Percentiles rank a stretch among this genome's conserved stretches.
Evolutionary conservation across 2,329 filamentous ascomycete species (phyloP).

Genomic region (Tolypocladium nubicola): DNA sequence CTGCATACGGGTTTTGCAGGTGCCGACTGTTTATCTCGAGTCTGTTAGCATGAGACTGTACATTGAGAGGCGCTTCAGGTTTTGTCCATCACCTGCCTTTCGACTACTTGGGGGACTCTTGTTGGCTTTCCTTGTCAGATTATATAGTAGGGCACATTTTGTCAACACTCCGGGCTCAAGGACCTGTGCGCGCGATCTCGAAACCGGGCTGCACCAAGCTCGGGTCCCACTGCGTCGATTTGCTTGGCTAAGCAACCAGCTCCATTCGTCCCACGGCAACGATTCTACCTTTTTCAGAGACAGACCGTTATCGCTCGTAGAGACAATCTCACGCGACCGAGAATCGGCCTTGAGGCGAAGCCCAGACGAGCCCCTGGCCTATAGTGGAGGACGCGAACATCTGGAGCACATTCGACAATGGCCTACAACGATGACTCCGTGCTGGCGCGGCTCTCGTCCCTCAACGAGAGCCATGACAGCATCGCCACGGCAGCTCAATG

Average conservation of each 20-base stretch:
- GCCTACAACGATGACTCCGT: conserved; percentile 94
- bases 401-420: conserved; percentile 42
- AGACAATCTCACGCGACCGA: background rate
- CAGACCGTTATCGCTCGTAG: background rate
- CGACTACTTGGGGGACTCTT: background rate
- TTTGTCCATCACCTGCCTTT: background rate
- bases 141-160: background rate
- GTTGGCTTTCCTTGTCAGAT: background rate
- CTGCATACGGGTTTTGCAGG: background rate
- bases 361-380: background rate
- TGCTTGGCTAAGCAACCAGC: background rate
- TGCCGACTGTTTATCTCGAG: background rate
- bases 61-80: background rate
- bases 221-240: background rate
- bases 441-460: conserved; percentile 82
- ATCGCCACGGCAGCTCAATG: conserved; percentile 95
- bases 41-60: background rate
- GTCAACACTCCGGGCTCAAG: background rate
- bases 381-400: background rate
- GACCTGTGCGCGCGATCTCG: background rate
- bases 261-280: background rate
- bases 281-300: background rate
- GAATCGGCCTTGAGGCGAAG: background rate
- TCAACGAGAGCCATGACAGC: conserved; percentile 96
- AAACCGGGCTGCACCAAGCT: background rate